Evolutionary conservation across 202 grass and related monocot genomes (phyloP), one percentile per base, ranked within the genome.

Genomic region (Bolboschoenoplectus hybrid): DNA sequence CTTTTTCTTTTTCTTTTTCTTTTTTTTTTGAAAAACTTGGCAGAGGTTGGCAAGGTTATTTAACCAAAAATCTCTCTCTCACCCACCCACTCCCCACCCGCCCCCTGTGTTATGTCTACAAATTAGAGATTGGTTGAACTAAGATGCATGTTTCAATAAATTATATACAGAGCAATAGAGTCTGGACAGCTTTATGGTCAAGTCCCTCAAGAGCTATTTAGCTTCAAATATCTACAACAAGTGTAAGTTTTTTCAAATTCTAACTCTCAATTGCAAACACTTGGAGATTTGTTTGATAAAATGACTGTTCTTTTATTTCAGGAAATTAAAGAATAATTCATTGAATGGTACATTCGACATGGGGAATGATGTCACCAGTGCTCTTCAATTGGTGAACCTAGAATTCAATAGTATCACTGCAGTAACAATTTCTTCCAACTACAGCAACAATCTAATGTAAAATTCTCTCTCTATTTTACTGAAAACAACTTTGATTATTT

Each of bases 321-420:
- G 96, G 85, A 64, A 57, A 88, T 61, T 98, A 17, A 91, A 51
- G n/a, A 85, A 92, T 82, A 98, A 98, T 86, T 32, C 60, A 69
- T 86, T 98, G 65, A 95, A 92, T 58, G 91, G 62, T 32, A 95
- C 90, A 2, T 91, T 98, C 83, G 82, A 87, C 85, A 91, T 98
- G 89, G 93, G 93, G 4, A 87, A 57, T 69, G 66, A 88, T 57
- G 68, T 86, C 61, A 86, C 40, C 6, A 13, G 5, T 0, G 0
- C 7, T 6, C 83, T 95, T 9, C 1, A 78, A 50, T 46, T 72
- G 49, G 84, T 95, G 1, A 85, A 93, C 56, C 17, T 98, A 5
- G 72, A 38, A 77, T 69, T 91, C 41, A 98, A 98, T 78, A 36
- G 56, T 56, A 82, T 98, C 32, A 41, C 35, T 2, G 87, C 93